phyloP scores from a whole-genome alignment of 2,329 filamentous ascomycete genomes.

The Trichophyton verrucosum region DNA sequence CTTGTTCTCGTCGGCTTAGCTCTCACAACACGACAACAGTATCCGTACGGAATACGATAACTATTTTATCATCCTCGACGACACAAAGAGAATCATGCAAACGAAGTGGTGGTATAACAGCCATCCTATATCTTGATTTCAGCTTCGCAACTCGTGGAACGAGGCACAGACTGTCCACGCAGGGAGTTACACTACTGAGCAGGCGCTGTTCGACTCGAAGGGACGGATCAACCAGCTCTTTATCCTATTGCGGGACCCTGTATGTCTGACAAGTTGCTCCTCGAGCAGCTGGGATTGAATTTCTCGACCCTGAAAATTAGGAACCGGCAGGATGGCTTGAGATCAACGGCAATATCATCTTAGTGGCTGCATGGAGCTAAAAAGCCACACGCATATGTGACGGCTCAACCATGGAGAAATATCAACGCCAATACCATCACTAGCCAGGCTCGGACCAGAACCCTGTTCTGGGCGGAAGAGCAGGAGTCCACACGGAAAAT shows the following conservation, averaged over 20 bases:
- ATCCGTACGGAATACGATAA: no score
- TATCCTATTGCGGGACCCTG: neutral
- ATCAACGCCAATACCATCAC: no score
- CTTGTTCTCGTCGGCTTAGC: no score
- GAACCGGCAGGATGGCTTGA: neutral
- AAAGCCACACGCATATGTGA: no score
- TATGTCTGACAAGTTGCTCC: no score
- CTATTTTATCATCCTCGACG: neutral
- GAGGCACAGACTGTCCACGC: neutral
- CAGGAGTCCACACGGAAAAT: no score
- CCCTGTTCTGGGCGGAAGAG: no score
- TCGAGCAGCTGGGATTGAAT: no score
- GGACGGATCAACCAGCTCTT: neutral
- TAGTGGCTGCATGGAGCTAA: neutral
- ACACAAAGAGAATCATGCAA: neutral
- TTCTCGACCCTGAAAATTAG: neutral
- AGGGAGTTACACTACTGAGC: neutral
- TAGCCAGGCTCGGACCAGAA: no score
- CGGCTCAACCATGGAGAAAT: no score
- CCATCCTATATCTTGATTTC: neutral
- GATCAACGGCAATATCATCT: neutral
- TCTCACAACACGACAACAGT: no score
- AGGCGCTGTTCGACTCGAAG: neutral
- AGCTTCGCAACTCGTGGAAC: neutral
- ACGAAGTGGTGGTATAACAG: neutral